These are phyloP conservation scores for Tilletia indica DNA, from an alignment of 1,284 basidiomycete genomes.

Conservation along the genomic window DNA sequence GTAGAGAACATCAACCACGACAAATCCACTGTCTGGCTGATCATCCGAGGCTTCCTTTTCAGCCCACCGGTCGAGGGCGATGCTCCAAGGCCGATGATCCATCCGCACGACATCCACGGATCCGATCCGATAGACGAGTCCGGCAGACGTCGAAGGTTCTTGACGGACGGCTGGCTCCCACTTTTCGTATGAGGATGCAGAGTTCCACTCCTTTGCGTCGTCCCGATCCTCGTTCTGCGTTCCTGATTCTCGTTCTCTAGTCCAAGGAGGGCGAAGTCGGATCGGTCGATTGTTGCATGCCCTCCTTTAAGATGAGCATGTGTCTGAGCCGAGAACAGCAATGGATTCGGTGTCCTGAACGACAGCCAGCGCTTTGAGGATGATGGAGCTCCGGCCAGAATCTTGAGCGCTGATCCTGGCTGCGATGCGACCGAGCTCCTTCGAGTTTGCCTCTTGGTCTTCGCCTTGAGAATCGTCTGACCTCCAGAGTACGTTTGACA, in stretches of 20 bases:
- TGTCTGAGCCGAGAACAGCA: constrained; percentile 61
- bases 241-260: no score
- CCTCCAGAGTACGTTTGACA: no score
- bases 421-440: background rate
- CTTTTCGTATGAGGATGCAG: background rate
- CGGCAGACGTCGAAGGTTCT: background rate
- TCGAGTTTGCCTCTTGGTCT: no score
- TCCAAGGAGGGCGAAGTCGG: no score
- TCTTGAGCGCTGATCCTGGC: background rate
- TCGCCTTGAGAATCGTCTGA: no score
- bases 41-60: background rate
- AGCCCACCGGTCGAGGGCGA: background rate
- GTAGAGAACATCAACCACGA: constrained; percentile 66
- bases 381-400: no score
- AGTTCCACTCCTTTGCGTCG: no score
- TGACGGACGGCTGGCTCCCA: background rate
- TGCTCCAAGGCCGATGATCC: constrained; percentile 8
- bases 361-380: constrained; percentile 26
- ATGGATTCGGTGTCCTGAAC: constrained; percentile 63
- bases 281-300: constrained; percentile 62
- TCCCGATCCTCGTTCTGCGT: no score
- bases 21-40: background rate
- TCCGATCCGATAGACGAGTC: background rate
- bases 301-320: constrained; percentile 86
- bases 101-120: background rate